These are phyloP conservation scores for Cercospora zeina DNA, from an alignment of 2,329 filamentous ascomycete species.

Conservation along the genomic window DNA sequence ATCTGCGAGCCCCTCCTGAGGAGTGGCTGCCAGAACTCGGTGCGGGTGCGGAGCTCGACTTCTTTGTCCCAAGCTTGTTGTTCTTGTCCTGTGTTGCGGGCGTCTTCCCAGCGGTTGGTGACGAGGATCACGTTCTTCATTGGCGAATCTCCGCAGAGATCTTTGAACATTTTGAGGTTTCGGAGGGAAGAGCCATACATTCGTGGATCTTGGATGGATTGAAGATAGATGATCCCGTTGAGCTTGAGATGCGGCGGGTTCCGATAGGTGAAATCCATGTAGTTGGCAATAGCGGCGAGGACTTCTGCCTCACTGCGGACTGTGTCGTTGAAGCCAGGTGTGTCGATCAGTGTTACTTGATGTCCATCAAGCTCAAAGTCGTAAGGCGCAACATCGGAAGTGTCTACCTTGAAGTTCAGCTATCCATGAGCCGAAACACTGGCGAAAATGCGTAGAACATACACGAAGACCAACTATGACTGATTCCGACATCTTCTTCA, in stretches of 20 bases:
- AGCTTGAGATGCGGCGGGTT: slow-evolving; percentile 1
- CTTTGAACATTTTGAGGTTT: slow-evolving; percentile 50
- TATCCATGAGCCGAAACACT: neutral
- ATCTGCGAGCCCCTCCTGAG: neutral
- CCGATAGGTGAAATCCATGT: neutral
- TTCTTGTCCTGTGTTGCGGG: neutral
- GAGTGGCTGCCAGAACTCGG: neutral
- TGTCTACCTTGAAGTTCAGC: neutral
- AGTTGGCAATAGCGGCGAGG: slow-evolving; percentile 45
- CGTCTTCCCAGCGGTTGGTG: slow-evolving; percentile 38
- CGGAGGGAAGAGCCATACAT: slow-evolving; percentile 44
- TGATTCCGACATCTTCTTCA: neutral
- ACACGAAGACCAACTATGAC: slow-evolving; percentile 2
- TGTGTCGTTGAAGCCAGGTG: slow-evolving; percentile 53
- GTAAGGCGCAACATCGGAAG: slow-evolving; percentile 29
- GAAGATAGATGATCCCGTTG: slow-evolving; percentile 51
- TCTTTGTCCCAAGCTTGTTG: slow-evolving; percentile 2
- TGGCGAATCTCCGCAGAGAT: slow-evolving; percentile 47
- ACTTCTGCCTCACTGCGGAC: slow-evolving; percentile 49
- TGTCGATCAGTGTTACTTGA: slow-evolving; percentile 45
- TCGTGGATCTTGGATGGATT: slow-evolving; percentile 48
- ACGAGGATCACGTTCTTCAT: slow-evolving; percentile 47
- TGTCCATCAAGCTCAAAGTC: neutral
- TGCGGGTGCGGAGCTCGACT: neutral
- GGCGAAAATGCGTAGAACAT: neutral